Evolutionary conservation across 164 flowering plant species (phyloP).

Genomic region (Dillenia suffruticosa): DNA sequence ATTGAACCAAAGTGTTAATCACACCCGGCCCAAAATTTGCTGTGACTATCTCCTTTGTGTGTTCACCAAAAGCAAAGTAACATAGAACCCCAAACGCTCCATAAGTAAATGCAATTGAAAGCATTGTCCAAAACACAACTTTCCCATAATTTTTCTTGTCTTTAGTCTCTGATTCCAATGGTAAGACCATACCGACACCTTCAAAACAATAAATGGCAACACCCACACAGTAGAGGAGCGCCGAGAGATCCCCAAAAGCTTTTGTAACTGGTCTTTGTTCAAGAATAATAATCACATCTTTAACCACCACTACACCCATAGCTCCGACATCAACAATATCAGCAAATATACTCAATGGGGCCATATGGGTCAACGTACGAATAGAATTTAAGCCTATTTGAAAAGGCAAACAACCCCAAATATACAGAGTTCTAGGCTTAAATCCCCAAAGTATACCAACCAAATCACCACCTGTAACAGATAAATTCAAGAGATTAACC

Average conservation of each 20-base stretch:
- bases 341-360: slow-evolving; percentile 92
- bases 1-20: slow-evolving; percentile 57
- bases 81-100: slow-evolving; percentile 76
- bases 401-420: slow-evolving; percentile 75
- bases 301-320: slow-evolving; percentile 76
- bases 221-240: slow-evolving; percentile 70
- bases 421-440: slow-evolving; percentile 34
- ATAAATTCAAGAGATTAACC: no score
- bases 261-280: slow-evolving; percentile 28
- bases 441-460: slow-evolving; percentile 1
- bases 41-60: slow-evolving; percentile 75
- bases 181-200: slow-evolving; percentile 84
- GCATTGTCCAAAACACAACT: slow-evolving; percentile 51
- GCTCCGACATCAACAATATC: slow-evolving; percentile 85
- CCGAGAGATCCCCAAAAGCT: slow-evolving; percentile 61
- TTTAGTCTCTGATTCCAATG: slow-evolving; percentile 65
- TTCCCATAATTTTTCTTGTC: slow-evolving; percentile 62
- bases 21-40: slow-evolving; percentile 63
- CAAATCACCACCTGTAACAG: no score
- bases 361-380: slow-evolving; percentile 71
- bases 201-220: slow-evolving; percentile 82
- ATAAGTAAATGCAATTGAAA: slow-evolving; percentile 50
- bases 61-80: slow-evolving; percentile 78
- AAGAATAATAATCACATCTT: slow-evolving; percentile 45
- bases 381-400: slow-evolving; percentile 80